Evolutionary conservation across 2,329 filamentous ascomycete species (phyloP).

Genomic region (Spiromastix sp.): DNA sequence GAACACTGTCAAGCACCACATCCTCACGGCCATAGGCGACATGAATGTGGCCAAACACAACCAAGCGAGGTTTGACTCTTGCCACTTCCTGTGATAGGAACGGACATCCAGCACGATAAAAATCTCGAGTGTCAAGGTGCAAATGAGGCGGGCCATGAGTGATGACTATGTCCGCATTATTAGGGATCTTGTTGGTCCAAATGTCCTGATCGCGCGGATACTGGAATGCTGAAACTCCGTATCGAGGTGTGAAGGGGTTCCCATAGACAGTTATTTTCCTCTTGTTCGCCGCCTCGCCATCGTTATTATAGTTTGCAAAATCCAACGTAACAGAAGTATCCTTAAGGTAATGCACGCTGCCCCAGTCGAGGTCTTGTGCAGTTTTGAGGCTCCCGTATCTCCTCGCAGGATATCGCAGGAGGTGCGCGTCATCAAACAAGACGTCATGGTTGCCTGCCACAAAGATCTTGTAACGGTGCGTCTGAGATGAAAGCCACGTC

Average conservation of each 20-base stretch:
- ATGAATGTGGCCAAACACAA: conserved; percentile 19
- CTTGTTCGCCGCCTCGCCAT: conserved; percentile 1
- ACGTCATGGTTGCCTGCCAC: conserved; percentile 40
- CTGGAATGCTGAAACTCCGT: conserved; percentile 17
- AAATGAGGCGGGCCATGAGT: conserved; percentile 15
- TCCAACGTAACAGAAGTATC: conserved; percentile 11
- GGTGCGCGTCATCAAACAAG: conserved; percentile 13
- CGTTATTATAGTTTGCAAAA: conserved; percentile 4
- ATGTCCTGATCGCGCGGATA: conserved; percentile 12
- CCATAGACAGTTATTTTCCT: conserved; percentile 13
- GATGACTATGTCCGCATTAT: conserved; percentile 15
- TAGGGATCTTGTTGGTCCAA: conserved; percentile 13
- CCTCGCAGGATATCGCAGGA: conserved; percentile 8
- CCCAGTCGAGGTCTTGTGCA: conserved; percentile 12
- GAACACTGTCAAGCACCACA: conserved; percentile 7
- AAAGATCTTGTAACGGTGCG: conserved; percentile 36
- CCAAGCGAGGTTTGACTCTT: conserved; percentile 14
- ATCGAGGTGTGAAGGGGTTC: conserved; percentile 13
- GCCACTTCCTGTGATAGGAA: conserved; percentile 14
- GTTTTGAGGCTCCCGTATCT: conserved; percentile 8
- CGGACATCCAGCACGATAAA: conserved; percentile 12
- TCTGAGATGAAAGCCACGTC: conserved; percentile 32
- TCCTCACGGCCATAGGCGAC: conserved; percentile 10
- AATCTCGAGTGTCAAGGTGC: conserved; percentile 13
- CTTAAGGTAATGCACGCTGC: conserved; percentile 12